Conservation (phyloP, 257 asterid genomes). For the Gentiana dahurica region DNA sequence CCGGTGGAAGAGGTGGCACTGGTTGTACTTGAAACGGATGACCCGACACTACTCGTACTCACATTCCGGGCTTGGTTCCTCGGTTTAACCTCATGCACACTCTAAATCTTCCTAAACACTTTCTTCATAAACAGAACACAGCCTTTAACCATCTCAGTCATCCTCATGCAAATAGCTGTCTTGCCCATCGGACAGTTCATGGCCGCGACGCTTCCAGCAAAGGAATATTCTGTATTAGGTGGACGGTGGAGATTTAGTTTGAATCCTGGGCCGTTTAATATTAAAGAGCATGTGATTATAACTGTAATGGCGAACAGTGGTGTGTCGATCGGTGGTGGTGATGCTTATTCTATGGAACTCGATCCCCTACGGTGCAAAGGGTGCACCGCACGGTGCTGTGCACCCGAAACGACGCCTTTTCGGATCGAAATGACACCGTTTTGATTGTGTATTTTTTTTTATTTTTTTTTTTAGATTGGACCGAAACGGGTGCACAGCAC, state of each 20-base stretch:
- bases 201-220: conserved; percentile 76
- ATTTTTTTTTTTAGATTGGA: too few species aligned
- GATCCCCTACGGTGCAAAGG: too few species aligned
- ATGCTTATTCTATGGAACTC: conserved; percentile 50
- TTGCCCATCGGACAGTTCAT: conserved; percentile 76
- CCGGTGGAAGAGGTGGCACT: conserved; percentile 92
- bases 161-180: conserved; percentile 84
- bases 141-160: conserved; percentile 78
- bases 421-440: too few species aligned
- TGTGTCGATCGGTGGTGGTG: conserved; percentile 91
- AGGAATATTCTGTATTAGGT: conserved; percentile 27
- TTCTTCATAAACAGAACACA: conserved; percentile 87
- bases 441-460: too few species aligned
- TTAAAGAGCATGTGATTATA: conserved; percentile 84
- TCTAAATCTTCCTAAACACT: conserved; percentile 81
- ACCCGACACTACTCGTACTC: conserved; percentile 79
- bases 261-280: conserved; percentile 89
- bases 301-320: conserved; percentile 98
- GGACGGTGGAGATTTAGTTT: conserved; percentile 74
- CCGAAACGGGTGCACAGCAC: too few species aligned
- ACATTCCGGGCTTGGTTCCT: conserved; percentile 95
- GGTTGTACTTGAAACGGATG: conserved; percentile 96
- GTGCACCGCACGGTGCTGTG: too few species aligned
- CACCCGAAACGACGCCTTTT: too few species aligned
- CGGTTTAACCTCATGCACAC: conserved; percentile 55